phyloP scores from a whole-genome alignment of 306 rosid species.

The Ceratonia siliqua region DNA sequence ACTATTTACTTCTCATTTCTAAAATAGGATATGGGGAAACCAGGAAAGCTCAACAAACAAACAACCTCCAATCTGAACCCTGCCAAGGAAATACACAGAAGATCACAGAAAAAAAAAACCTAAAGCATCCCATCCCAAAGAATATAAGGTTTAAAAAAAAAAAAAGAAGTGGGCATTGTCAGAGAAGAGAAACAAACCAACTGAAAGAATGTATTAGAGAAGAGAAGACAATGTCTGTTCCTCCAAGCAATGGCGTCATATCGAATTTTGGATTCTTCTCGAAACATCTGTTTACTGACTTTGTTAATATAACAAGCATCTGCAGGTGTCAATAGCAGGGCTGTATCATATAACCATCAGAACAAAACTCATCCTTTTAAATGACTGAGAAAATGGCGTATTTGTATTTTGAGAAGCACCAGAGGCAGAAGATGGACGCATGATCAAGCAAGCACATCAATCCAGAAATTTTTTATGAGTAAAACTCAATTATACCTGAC shows the following conservation, averaged over 20 bases:
- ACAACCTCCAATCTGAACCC: not conserved
- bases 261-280: conserved; percentile 97
- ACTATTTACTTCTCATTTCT: conserved; percentile 20
- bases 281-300: conserved; percentile 89
- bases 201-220: conserved; percentile 88
- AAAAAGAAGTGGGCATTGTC: not conserved
- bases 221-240: conserved; percentile 92
- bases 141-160: not conserved
- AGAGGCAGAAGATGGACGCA: not conserved
- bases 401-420: conserved; percentile 23
- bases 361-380: conserved; percentile 19
- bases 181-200: conserved; percentile 72
- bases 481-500: conserved; percentile 67
- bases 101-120: not conserved
- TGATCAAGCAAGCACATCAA: conserved; percentile 8
- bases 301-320: conserved; percentile 93
- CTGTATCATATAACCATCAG: conserved; percentile 25
- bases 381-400: conserved; percentile 13
- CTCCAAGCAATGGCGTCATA: conserved; percentile 97
- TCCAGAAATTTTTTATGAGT: not conserved
- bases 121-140: not conserved
- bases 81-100: not conserved
- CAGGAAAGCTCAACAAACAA: not conserved
- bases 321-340: conserved; percentile 48
- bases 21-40: conserved; percentile 8